These are phyloP conservation scores for Aquilaria yunnanensis DNA, from an alignment of 345 rosid species.

Conservation along the genomic window DNA sequence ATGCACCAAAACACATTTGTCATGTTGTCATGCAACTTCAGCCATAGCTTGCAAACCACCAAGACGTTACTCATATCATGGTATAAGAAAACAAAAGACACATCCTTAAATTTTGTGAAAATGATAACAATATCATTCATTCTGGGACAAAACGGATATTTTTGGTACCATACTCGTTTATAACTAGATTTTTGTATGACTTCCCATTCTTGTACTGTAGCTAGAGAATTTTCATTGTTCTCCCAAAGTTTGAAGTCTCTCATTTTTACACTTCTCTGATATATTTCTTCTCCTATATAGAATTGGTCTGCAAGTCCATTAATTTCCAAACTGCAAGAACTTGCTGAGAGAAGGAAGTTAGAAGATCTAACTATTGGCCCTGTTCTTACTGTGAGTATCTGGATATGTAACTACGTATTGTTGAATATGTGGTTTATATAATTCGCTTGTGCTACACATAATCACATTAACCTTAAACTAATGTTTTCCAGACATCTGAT, in stretches of 20 bases:
- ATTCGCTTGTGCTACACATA: not conserved
- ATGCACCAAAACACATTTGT: not conserved
- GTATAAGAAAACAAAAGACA: too few species aligned
- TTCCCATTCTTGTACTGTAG: not conserved
- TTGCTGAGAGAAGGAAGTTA: slow-evolving; percentile 83
- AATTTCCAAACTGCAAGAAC: slow-evolving; percentile 61
- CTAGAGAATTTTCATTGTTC: not conserved
- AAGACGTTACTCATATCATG: too few species aligned
- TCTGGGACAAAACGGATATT: too few species aligned
- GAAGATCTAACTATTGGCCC: slow-evolving; percentile 93
- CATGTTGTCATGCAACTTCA: too few species aligned
- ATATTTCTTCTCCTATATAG: slow-evolving; percentile 28
- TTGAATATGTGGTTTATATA: not conserved
- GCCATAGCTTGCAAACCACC: too few species aligned
- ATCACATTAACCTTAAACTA: not conserved
- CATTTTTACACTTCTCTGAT: slow-evolving; percentile 1
- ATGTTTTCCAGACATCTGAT: not conserved
- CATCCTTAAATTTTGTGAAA: too few species aligned
- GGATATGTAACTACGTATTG: not conserved
- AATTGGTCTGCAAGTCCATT: slow-evolving; percentile 73
- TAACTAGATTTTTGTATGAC: too few species aligned
- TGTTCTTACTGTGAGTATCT: slow-evolving; percentile 76
- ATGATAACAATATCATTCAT: too few species aligned
- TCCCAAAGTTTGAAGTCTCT: not conserved
- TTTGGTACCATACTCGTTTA: too few species aligned